phyloP scores from a whole-genome alignment of 371 early-diverging fungal genomes.

The Catenaria anguillulae region DNA sequence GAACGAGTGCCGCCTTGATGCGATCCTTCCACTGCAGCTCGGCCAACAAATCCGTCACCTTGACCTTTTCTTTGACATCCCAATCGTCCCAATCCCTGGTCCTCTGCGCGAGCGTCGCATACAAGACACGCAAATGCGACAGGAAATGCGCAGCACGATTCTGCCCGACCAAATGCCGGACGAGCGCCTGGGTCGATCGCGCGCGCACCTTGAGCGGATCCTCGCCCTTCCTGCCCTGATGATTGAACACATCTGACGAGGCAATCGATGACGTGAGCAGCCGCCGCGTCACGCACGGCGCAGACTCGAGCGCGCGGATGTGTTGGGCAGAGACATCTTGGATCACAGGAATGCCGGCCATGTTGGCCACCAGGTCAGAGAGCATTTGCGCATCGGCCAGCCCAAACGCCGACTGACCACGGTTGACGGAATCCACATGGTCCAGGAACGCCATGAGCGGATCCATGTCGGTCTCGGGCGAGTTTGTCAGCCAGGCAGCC shows the following conservation, averaged over 20 bases:
- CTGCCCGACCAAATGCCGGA: background rate
- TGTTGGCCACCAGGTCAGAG: background rate
- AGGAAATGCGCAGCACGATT: background rate
- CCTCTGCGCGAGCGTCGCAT: background rate
- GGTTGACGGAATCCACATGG: too few relatives aligned
- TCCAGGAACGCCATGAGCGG: background rate
- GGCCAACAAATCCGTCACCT: background rate
- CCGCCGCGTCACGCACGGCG: background rate
- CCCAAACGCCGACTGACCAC: background rate
- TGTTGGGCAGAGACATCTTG: background rate
- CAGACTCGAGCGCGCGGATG: background rate
- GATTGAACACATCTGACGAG: too few relatives aligned
- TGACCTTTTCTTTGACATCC: background rate
- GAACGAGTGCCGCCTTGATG: background rate
- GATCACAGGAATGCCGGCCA: background rate
- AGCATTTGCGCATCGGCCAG: background rate
- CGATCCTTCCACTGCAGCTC: conserved; percentile 3
- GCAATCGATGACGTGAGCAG: background rate
- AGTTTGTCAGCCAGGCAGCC: background rate
- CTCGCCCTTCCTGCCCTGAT: too few relatives aligned
- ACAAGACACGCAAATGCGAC: background rate
- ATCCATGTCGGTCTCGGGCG: background rate
- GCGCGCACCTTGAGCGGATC: background rate
- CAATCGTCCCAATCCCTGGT: background rate
- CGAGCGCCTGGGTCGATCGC: background rate